These are phyloP conservation scores for Xylaria acuta DNA, from an alignment of 495 filamentous ascomycete genomes.

Conservation along the genomic window DNA sequence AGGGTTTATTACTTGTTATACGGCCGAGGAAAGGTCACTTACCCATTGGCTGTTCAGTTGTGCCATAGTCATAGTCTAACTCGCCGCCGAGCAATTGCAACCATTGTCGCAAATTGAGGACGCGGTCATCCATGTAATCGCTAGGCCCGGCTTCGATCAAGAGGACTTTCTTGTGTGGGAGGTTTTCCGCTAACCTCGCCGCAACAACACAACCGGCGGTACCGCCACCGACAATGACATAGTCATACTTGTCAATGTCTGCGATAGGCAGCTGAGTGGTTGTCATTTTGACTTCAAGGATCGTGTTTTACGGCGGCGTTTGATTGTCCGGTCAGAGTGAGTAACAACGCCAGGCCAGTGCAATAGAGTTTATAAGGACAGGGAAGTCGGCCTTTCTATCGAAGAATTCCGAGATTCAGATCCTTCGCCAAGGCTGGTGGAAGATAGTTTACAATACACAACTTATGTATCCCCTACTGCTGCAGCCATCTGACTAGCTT, in stretches of 20 bases:
- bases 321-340: background rate
- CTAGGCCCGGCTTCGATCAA: constrained; percentile 68
- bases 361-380: constrained; percentile 8
- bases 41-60: constrained; percentile 83
- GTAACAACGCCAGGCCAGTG: background rate
- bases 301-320: background rate
- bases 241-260: constrained; percentile 75
- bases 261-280: constrained; percentile 65
- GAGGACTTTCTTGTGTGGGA: constrained; percentile 69
- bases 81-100: constrained; percentile 78
- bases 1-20: constrained; percentile 15
- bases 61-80: constrained; percentile 84
- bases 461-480: background rate
- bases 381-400: constrained; percentile 11
- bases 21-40: constrained; percentile 40
- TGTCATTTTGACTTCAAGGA: constrained; percentile 53
- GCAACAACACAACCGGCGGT: constrained; percentile 87
- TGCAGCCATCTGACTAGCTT: constrained; percentile 21
- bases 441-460: constrained; percentile 3
- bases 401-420: constrained; percentile 10
- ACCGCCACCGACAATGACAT: constrained; percentile 83
- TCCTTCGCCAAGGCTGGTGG: constrained; percentile 20
- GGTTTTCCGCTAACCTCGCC: constrained; percentile 61
- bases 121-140: constrained; percentile 52
- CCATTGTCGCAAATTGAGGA: constrained; percentile 81